Conservation (phyloP, 495 filamentous ascomycete species). For the Talaromyces adpressus region DNA sequence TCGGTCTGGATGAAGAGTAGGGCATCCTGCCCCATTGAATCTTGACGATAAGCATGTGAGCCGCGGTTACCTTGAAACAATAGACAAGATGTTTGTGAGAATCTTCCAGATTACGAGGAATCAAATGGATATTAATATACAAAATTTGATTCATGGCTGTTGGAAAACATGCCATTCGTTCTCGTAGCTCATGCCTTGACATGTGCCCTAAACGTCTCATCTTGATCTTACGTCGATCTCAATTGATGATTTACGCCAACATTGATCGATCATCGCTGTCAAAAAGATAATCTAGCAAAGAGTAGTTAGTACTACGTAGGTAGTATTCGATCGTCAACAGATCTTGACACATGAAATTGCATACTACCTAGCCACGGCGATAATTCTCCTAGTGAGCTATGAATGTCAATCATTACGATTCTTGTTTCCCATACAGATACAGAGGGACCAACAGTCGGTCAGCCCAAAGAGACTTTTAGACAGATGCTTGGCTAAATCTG, state of each 20-base stretch:
- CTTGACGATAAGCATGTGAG: constrained; percentile 1
- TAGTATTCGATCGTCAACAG: not conserved
- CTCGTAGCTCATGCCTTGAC: not conserved
- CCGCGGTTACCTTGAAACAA: not conserved
- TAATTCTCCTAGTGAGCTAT: not conserved
- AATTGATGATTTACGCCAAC: not conserved
- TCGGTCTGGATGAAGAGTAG: not conserved
- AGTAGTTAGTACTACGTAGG: not conserved
- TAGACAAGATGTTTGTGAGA: not conserved
- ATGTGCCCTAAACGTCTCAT: not conserved
- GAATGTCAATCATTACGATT: not conserved
- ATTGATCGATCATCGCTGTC: constrained; percentile 2
- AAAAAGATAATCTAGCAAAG: not conserved
- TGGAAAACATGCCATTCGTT: not conserved
- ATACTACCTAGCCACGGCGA: not conserved
- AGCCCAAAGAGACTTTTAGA: not conserved
- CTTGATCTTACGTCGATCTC: not conserved
- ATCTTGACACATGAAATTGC: not conserved
- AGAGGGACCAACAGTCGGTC: not conserved
- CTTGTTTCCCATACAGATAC: not conserved
- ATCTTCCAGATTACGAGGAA: not conserved
- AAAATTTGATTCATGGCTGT: not conserved
- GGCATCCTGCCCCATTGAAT: not conserved
- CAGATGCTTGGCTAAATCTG: not conserved
- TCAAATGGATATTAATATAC: not conserved